Base-by-base conservation (phyloP, 2,329 filamentous ascomycete species). In the Chaetomium sp. region DNA sequence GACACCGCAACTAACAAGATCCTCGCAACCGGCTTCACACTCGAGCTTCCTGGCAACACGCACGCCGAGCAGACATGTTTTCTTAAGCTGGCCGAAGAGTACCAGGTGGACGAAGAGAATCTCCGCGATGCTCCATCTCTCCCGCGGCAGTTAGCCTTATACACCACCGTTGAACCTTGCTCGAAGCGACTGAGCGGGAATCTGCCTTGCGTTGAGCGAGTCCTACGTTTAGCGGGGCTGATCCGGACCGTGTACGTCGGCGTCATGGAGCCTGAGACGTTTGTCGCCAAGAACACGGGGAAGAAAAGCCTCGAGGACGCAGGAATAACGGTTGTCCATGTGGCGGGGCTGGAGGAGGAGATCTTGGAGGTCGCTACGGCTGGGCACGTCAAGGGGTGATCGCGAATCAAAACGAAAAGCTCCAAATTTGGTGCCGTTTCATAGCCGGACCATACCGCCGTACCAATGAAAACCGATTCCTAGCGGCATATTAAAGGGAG, bases 1-100 rank as follows among this genome's bases (percentile, higher is more conserved):
- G 77, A 84, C 56, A 69, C 76, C 11, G 71, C 72, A 43, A 77
- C 74, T 38, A 78, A 84, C 63, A 68, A 72, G 33, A 76, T 95
- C 56, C 77, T 95, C 34, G 82, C 88, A 0, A 88, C 89, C 1
- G 92, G 94, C 53, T 97, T 92, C 74, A 96, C 94, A 0, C 79
- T 96, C 56, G 92, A 99, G 71, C 82, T 91, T 4, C 79, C 84
- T 0, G 94, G 92, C 43, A 99, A 99, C 73, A 97, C 94, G 0
- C 94, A 99, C 68, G 94, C 94, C 3, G 94, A 99, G 69, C 91
- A 99, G 73, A 92, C 87, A 70, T 95, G 90, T 67, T 79, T 99
- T 55, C 72, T 85, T 49, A 97, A 99, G 70, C 79, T 85, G 11
- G 76, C 81, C 1, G 65, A 73, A 48, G 64, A 74, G 59, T 68